Evolutionary conservation across 176 grass and related monocot genomes (phyloP).

Genomic region (Oryza nivara): DNA sequence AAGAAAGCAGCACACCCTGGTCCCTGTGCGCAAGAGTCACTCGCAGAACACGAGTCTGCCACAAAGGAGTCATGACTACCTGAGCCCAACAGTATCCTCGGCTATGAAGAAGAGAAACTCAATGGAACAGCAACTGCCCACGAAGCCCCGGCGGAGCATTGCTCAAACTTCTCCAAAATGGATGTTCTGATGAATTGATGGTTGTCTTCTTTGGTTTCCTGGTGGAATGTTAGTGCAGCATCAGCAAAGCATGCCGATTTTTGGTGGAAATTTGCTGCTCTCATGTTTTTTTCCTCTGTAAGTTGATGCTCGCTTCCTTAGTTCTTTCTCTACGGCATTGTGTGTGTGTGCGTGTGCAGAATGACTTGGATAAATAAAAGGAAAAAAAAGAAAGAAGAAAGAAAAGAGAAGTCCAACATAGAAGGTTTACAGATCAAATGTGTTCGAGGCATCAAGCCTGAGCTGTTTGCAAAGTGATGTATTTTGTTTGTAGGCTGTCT

Average conservation of each 20-base stretch:
- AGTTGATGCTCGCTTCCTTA: constrained; percentile 15
- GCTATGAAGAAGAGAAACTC: constrained; percentile 87
- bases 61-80: constrained; percentile 74
- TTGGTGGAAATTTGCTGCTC: constrained; percentile 10
- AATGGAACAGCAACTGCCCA: constrained; percentile 56
- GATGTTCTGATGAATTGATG: constrained; percentile 58
- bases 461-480: constrained; percentile 22
- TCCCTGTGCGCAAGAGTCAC: constrained; percentile 65
- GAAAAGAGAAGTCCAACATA: constrained; percentile 10
- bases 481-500: constrained; percentile 30
- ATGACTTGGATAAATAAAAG: constrained; percentile 58
- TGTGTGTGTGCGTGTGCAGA: constrained; percentile 49
- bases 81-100: constrained; percentile 88
- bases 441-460: constrained; percentile 11
- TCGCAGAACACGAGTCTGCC: constrained; percentile 58
- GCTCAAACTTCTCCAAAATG: constrained; percentile 78
- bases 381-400: constrained; percentile 17
- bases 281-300: constrained; percentile 24
- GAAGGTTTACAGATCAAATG: constrained; percentile 44
- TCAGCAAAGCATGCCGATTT: constrained; percentile 6
- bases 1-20: constrained; percentile 63
- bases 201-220: constrained; percentile 5
- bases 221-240: not conserved
- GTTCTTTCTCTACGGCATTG: constrained; percentile 26
- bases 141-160: constrained; percentile 50